A percentile compares a stretch with the other conserved stretches of the same genome.
These are phyloP conservation scores for Auxenochlorella pyrenoidosa DNA, from an alignment of 139 green algal species.

Conservation along the genomic window DNA sequence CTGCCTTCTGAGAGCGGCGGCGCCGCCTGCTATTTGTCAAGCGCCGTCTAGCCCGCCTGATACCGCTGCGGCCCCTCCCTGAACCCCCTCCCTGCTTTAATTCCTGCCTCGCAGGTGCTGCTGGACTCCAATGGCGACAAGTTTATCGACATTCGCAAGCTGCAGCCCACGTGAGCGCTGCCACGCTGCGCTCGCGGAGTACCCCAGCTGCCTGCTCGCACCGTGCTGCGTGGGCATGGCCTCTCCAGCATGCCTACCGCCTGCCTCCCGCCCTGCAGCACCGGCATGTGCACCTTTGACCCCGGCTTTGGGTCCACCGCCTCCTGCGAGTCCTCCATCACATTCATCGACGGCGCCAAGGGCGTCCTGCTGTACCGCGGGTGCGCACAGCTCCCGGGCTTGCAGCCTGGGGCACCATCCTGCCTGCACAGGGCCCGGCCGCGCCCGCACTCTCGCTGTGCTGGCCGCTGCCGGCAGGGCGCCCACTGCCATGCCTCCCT, in stretches of 20 bases:
- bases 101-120: constrained; percentile 13
- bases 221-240: not conserved
- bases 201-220: not conserved
- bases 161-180: constrained; percentile 45
- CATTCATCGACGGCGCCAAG: constrained; percentile 78
- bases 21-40: no score
- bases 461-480: no score
- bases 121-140: constrained; percentile 45
- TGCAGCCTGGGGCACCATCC: no score
- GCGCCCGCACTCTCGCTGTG: no score
- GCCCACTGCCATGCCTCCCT: no score
- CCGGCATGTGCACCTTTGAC: constrained; percentile 81
- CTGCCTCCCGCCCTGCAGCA: constrained; percentile 33
- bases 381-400: not conserved
- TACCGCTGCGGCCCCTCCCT: no score
- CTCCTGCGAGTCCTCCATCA: constrained; percentile 72
- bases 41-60: no score
- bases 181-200: not conserved
- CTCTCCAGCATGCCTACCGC: not conserved
- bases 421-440: no score
- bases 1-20: no score
- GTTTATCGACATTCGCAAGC: constrained; percentile 64
- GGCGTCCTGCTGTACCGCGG: constrained; percentile 77
- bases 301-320: constrained; percentile 77
- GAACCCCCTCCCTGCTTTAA: not conserved